Evolutionary conservation across 495 filamentous ascomycete genomes (phyloP).

Genomic region (Penicillium fimorum): DNA sequence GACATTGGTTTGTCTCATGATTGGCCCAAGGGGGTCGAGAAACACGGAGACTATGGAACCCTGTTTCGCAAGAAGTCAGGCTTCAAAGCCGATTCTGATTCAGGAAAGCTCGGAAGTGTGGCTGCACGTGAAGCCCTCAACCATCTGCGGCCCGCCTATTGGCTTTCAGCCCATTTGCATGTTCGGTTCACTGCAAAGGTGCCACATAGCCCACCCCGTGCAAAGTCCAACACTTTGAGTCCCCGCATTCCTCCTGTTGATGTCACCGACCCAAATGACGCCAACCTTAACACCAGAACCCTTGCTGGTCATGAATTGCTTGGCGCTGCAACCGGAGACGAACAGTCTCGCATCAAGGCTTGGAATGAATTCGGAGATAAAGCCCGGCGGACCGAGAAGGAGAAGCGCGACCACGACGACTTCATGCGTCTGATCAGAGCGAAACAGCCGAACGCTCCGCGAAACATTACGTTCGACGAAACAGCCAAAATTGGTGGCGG

Average conservation of each 20-base stretch:
- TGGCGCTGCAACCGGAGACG: not conserved
- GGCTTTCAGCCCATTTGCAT: constrained; percentile 95
- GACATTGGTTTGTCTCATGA: constrained; percentile 93
- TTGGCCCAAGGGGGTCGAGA: constrained; percentile 84
- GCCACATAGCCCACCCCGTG: constrained; percentile 47
- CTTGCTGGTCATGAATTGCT: not conserved
- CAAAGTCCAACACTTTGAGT: not conserved
- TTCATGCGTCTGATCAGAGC: not conserved
- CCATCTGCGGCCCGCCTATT: constrained; percentile 75
- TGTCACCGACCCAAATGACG: not conserved
- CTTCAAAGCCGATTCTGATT: constrained; percentile 69
- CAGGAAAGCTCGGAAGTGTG: constrained; percentile 70
- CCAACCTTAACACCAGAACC: not conserved
- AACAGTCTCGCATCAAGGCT: constrained; percentile 13
- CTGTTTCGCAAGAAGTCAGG: constrained; percentile 69
- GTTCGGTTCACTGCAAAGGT: constrained; percentile 77
- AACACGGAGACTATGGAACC: constrained; percentile 58
- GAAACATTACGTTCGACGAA: not conserved
- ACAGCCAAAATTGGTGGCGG: not conserved
- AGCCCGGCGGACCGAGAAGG: not conserved
- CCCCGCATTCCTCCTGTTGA: not conserved
- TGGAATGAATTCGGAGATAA: constrained; percentile 15
- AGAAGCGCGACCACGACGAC: not conserved
- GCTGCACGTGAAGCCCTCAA: constrained; percentile 79
- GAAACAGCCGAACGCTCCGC: not conserved